Base-by-base conservation (phyloP, 345 rosid genomes). In the Stellera chamaejasme region DNA sequence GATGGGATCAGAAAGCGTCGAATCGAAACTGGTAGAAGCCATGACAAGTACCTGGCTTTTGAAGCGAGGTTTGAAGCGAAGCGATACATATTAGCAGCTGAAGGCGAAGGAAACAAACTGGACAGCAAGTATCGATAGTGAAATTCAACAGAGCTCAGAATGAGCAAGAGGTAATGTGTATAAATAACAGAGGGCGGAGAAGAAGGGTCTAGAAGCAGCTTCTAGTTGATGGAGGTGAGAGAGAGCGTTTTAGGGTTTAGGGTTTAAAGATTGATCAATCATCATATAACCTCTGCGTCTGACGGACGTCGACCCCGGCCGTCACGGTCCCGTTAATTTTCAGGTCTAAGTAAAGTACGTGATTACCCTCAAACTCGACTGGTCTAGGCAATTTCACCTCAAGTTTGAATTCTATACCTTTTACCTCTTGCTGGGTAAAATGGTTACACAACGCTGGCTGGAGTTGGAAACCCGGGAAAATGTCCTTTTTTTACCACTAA, bases 21-120 rank as follows among this genome's bases (percentile, higher is more conserved):
- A 28, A 10, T 54, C 42, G 59, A 50, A 52, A 28, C 14, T 7
- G 27, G 25, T n/a, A 53, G 56, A 4, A 57, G 11, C 23, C 16
- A 43, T n/a, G 41, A 23, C 41, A 45, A 8, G 25, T 61, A 81
- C 93, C 89, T 73, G 27, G 87, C 78, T 67, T 81, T 86, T 55
- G 82, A 75, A 54, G 81, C 85, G 68, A 86, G 78, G 59, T 68
- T 69, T 27, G 95, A 70, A 62, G 78, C 87, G 52, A 75, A 74
- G 28, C 95, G 90, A 61, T 83, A 75, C 95, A 83, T 83, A 55
- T 45, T 61, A 46, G 16, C 10, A 9, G 16, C n/a, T 49, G 54
- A 3, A 13, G 15, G 25, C 11, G 56, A 52, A 13, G 0, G 25
- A 9, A 13, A 4, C 46, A 27, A 45, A 11, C 19, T 12, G 43